Conservation (phyloP, 169 alveolate species). For the Toxoplasma gondii region DNA sequence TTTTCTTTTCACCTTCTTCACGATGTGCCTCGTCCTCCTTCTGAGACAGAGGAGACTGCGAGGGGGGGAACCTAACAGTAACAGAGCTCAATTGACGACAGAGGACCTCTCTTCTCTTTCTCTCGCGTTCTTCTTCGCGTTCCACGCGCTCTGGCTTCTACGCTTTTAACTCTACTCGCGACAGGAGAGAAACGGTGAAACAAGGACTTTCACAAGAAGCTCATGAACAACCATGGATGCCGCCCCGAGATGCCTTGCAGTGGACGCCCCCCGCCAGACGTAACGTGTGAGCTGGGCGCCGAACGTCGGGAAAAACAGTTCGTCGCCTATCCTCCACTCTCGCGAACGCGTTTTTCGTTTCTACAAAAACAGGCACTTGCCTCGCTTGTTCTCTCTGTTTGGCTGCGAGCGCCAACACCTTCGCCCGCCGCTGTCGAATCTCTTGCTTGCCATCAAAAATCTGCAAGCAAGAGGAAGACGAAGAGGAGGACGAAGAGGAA, state of each 20-base stretch:
- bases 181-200: too few relatives aligned
- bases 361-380: background rate
- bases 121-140: background rate
- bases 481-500: background rate
- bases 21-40: background rate
- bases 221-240: too few relatives aligned
- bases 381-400: conserved; percentile 4
- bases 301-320: too few relatives aligned
- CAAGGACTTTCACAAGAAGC: too few relatives aligned
- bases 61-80: too few relatives aligned
- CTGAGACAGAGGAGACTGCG: background rate
- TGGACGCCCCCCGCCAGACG: too few relatives aligned
- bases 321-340: background rate
- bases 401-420: conserved; percentile 14
- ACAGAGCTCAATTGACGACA: too few relatives aligned
- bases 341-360: background rate
- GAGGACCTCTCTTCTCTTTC: too few relatives aligned
- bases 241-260: too few relatives aligned
- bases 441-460: background rate
- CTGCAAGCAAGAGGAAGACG: background rate
- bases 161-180: too few relatives aligned
- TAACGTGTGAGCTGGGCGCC: too few relatives aligned
- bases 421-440: background rate
- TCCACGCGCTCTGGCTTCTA: background rate
- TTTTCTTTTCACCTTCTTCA: background rate